Evolutionary conservation across 106 monocot species (phyloP).

Genomic region (Apostasia ramifera): DNA sequence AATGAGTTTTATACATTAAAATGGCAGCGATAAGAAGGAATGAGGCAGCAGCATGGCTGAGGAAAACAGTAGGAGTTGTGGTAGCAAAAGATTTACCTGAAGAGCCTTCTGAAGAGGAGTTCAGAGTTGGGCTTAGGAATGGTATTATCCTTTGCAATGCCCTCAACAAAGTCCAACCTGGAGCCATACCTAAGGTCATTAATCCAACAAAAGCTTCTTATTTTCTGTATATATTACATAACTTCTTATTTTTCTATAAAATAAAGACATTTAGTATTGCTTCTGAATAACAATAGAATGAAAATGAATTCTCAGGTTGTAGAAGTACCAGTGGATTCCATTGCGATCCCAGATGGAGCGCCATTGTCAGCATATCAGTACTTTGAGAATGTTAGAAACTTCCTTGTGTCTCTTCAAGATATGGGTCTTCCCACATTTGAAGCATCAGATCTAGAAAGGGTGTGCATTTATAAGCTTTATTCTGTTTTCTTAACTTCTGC

Average conservation of each 20-base stretch:
- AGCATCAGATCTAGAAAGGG: conserved; percentile 79
- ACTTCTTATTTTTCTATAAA: too few species aligned
- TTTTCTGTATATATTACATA: too few species aligned
- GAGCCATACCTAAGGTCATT: conserved; percentile 73
- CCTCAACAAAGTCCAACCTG: conserved; percentile 76
- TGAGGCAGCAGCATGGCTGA: conserved; percentile 78
- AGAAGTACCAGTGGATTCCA: conserved; percentile 35
- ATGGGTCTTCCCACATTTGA: conserved; percentile 84
- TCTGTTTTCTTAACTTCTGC: not conserved
- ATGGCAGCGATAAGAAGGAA: conserved; percentile 64
- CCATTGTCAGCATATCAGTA: conserved; percentile 70
- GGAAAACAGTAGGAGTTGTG: conserved; percentile 47
- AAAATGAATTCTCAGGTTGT: conserved; percentile 37
- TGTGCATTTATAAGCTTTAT: not conserved
- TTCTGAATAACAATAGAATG: not conserved
- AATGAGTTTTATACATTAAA: not conserved
- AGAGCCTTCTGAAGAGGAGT: conserved; percentile 81
- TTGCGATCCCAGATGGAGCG: conserved; percentile 42
- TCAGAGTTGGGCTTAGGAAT: conserved; percentile 63
- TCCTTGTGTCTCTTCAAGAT: conserved; percentile 47
- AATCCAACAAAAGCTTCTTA: not conserved
- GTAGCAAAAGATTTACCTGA: conserved; percentile 70
- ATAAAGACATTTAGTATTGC: too few species aligned
- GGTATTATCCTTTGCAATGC: conserved; percentile 91
- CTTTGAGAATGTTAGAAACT: conserved; percentile 84